Evolutionary conservation across 1,139 yeast species (phyloP).

Genomic region (Candida sanyaensis): DNA sequence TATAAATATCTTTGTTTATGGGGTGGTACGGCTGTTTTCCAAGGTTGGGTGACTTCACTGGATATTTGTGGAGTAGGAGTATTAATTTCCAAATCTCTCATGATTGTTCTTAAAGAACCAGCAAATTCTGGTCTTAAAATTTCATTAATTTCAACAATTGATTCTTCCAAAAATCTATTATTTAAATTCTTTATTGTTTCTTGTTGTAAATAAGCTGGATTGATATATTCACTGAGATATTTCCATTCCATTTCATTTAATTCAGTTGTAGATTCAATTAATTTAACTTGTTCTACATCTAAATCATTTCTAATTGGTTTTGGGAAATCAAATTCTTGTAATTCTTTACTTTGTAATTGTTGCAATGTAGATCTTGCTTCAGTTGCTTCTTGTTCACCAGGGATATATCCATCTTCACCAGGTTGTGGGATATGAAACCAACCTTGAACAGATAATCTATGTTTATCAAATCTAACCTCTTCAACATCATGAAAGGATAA

Average conservation of each 20-base stretch:
- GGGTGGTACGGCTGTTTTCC: conserved; percentile 93
- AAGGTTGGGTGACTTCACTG: conserved; percentile 63
- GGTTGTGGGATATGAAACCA: conserved; percentile 98
- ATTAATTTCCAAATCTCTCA: conserved; percentile 57
- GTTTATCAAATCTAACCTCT: conserved; percentile 89
- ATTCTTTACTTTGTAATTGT: conserved; percentile 73
- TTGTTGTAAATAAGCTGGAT: conserved; percentile 51
- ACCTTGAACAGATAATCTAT: conserved; percentile 90
- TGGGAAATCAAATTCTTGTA: conserved; percentile 84
- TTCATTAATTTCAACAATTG: conserved; percentile 66
- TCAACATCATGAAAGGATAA: conserved; percentile 96
- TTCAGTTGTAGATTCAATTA: conserved; percentile 22
- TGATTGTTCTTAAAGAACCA: conserved; percentile 39
- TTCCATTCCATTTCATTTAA: conserved; percentile 38
- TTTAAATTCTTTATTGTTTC: conserved; percentile 32
- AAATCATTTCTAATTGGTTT: conserved; percentile 46
- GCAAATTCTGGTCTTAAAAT: conserved; percentile 65
- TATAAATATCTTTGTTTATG: conserved; percentile 89
- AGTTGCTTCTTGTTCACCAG: conserved; percentile 76
- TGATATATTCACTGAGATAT: conserved; percentile 55
- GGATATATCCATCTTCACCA: conserved; percentile 83
- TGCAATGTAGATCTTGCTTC: conserved; percentile 80
- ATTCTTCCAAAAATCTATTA: conserved; percentile 60
- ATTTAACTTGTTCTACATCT: conserved; percentile 26
- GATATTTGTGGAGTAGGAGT: conserved; percentile 59